phyloP scores from a whole-genome alignment of 768 basidiomycete genomes.

The Fomitopsis pulvina region DNA sequence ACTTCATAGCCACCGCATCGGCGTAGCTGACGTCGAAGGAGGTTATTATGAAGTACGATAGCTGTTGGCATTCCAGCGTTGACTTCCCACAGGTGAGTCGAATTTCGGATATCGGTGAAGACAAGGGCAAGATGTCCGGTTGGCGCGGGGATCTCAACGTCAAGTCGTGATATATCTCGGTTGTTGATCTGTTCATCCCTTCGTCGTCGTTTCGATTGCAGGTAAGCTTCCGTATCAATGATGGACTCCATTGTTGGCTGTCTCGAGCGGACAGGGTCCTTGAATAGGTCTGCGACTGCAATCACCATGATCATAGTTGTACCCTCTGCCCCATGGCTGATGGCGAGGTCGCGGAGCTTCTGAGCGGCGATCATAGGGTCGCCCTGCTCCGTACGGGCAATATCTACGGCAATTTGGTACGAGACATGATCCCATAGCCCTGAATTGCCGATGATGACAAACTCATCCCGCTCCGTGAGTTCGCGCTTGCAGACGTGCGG shows the following conservation, averaged over 20 bases:
- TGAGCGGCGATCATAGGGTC: conserved; percentile 91
- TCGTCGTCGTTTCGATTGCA: conserved; percentile 20
- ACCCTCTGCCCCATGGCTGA: conserved; percentile 92
- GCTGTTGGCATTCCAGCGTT: conserved; percentile 94
- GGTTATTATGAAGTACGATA: conserved; percentile 82
- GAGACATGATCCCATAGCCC: conserved; percentile 93
- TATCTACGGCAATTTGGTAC: conserved; percentile 94
- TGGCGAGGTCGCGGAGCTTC: conserved; percentile 93
- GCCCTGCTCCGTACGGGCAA: conserved; percentile 66
- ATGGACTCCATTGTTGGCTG: conserved; percentile 41
- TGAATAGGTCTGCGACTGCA: conserved; percentile 72
- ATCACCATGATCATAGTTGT: conserved; percentile 99
- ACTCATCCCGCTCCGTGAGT: conserved; percentile 83
- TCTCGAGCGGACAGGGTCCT: conserved; percentile 32
- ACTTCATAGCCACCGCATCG: conserved; percentile 96
- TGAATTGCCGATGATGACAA: conserved; percentile 90
- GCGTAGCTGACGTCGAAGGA: conserved; percentile 80
- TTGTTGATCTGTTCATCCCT: conserved; percentile 49
- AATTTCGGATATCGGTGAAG: conserved; percentile 97
- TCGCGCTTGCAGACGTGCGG: conserved; percentile 70
- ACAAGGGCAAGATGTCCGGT: conserved; percentile 85
- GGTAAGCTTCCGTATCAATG: conserved; percentile 33
- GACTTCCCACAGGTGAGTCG: conserved; percentile 93
- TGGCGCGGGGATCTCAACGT: conserved; percentile 78
- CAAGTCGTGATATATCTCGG: conserved; percentile 54